Percentiles rank a stretch among this genome's conserved stretches.
phyloP scores from a whole-genome alignment of 768 basidiomycete species.

The Macrolepiota albuminosa region DNA sequence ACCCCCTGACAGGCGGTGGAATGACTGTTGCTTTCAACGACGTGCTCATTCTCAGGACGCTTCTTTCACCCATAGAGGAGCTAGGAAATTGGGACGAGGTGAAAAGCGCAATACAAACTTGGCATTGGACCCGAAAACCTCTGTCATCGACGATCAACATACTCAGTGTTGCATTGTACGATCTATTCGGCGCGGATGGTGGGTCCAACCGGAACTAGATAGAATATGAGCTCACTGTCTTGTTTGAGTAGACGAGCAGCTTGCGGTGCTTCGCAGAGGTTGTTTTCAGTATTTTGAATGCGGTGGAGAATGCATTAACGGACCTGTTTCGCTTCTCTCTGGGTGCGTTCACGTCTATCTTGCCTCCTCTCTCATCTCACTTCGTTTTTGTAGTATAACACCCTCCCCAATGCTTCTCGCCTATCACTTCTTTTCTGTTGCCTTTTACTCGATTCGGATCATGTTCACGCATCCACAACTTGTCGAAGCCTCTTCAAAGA shows the following conservation, averaged over 20 bases:
- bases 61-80: constrained; percentile 46
- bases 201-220: constrained; percentile 23
- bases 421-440: constrained; percentile 93
- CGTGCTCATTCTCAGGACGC: constrained; percentile 63
- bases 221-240: background rate
- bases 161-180: constrained; percentile 88
- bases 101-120: constrained; percentile 50
- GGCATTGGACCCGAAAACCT: constrained; percentile 87
- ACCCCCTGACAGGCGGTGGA: constrained; percentile 95
- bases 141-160: constrained; percentile 88
- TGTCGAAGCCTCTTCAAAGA: constrained; percentile 24
- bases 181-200: constrained; percentile 93
- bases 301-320: constrained; percentile 84
- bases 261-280: constrained; percentile 66
- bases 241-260: constrained; percentile 44
- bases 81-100: constrained; percentile 49
- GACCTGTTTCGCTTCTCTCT: constrained; percentile 86
- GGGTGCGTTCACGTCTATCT: constrained; percentile 47
- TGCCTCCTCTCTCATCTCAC: background rate
- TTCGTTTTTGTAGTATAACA: constrained; percentile 49
- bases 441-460: constrained; percentile 90
- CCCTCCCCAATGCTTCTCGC: constrained; percentile 79
- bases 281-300: constrained; percentile 98
- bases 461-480: constrained; percentile 61
- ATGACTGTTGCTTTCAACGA: constrained; percentile 97